Conservation (phyloP, 2,329 filamentous ascomycete genomes). For the Fusarium sp. region DNA sequence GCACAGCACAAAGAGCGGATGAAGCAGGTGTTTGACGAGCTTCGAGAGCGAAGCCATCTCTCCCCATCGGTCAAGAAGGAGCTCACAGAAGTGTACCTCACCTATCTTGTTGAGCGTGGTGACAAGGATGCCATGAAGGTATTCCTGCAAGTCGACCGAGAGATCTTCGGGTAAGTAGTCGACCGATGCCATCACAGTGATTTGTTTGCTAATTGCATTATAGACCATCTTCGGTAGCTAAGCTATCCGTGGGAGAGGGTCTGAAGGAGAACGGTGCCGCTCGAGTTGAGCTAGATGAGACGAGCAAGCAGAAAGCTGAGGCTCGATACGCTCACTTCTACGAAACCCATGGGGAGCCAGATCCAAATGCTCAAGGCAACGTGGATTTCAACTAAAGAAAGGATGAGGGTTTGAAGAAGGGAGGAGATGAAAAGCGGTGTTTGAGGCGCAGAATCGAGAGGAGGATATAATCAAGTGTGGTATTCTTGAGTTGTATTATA, state of each 20-base stretch:
- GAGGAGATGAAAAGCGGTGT: constrained; percentile 9
- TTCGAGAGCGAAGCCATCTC: constrained; percentile 79
- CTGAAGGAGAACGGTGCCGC: constrained; percentile 61
- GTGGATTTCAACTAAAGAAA: constrained; percentile 62
- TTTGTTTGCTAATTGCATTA: constrained; percentile 23
- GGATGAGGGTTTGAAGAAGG: neutral
- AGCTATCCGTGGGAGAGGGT: constrained; percentile 50
- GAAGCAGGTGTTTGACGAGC: constrained; percentile 81
- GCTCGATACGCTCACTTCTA: constrained; percentile 64
- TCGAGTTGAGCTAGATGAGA: constrained; percentile 62
- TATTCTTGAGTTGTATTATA: constrained; percentile 30
- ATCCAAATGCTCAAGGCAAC: constrained; percentile 60
- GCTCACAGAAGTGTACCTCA: constrained; percentile 81
- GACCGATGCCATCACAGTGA: neutral
- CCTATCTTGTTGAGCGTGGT: constrained; percentile 85
- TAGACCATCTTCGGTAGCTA: constrained; percentile 61
- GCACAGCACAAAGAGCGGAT: constrained; percentile 77
- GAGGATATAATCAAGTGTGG: constrained; percentile 27
- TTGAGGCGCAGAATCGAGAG: constrained; percentile 8
- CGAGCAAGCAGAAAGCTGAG: constrained; percentile 63
- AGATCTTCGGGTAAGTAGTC: constrained; percentile 81
- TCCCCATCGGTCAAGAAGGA: constrained; percentile 76
- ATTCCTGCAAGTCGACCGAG: constrained; percentile 84
- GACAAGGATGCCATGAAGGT: constrained; percentile 87
- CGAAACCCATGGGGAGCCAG: constrained; percentile 62